Base-by-base conservation (phyloP, 2,329 filamentous ascomycete species). In the Akanthomyces lecanii region DNA sequence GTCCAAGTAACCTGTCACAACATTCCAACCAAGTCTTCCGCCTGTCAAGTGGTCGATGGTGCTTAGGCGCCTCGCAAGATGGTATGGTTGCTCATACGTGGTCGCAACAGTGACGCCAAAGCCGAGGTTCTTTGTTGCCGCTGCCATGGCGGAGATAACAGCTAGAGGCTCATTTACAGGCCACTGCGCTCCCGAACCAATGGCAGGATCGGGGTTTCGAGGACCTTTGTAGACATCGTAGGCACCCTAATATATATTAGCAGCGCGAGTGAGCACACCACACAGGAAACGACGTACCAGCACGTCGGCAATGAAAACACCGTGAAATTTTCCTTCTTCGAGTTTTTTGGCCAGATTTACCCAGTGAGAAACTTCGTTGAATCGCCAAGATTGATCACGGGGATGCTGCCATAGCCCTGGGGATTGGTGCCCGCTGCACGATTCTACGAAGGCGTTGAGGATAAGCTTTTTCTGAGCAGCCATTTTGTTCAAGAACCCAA, bases 151-250 rank as follows among this genome's bases (percentile, higher is more conserved):
- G 2, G 86, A 80, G 0, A 90, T 78, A 2, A 86, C 80, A 7
- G 71, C 66, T 1, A 90, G 69, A 0, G 87, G 87, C 70, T 90
- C 87, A 64, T 88, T 89, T n/a, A 89, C 85, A 0, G 88, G 88
- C 81, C 85, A 90, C 72, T 90, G 88, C 0, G 87, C 85, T 1
- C 85, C 88, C 0, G 85, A 84, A 0, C 79, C 71, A 55, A 89
- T 81, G 0, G 86, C 84, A 0, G 87, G 82, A 3, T 82, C 80
- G 4, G 77, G 73, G 0, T 72, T 74, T 11, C 65, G 65, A 12
- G 84, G 84, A 0, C 85, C 82, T 64, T 85, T 85, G 73, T 89
- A 90, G 5, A 90, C 86, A 75, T 91, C 87, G 69, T 90, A 89
- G 6, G 85, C 85, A 4, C 85, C 85, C 72, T 72, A 33, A 3